Percentiles rank a stretch among this genome's conserved stretches.
Conservation (phyloP, 148 eudicot genomes). For the Persicaria tinctoria region DNA sequence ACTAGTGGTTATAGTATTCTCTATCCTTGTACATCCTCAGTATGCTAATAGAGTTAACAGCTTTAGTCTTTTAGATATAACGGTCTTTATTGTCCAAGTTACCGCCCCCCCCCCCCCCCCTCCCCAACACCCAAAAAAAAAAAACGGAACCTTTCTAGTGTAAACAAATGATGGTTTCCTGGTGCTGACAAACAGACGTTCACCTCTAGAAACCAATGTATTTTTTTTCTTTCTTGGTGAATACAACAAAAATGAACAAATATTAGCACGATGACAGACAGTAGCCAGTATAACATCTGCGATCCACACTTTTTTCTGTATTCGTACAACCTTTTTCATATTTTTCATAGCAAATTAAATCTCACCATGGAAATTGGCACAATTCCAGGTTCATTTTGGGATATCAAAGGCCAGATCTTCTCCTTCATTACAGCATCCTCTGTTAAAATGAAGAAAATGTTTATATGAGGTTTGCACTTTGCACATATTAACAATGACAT, state of each 20-base stretch:
- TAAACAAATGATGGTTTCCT: too few species aligned
- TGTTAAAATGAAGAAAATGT: slow-evolving; percentile 17
- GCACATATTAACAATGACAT: neutral
- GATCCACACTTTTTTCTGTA: neutral
- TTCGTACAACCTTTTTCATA: neutral
- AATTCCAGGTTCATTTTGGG: slow-evolving; percentile 78
- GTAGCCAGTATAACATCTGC: neutral
- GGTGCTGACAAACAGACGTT: too few species aligned
- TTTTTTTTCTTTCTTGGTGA: neutral
- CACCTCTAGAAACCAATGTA: neutral
- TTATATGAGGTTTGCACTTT: slow-evolving; percentile 6
- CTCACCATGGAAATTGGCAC: slow-evolving; percentile 75
- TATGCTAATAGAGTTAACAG: too few species aligned
- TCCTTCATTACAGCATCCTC: slow-evolving; percentile 79
- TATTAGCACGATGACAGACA: neutral
- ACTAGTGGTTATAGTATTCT: too few species aligned
- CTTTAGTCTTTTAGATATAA: too few species aligned
- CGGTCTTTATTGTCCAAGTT: too few species aligned
- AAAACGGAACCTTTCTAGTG: too few species aligned
- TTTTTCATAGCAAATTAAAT: neutral
- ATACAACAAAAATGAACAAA: neutral
- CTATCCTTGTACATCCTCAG: too few species aligned
- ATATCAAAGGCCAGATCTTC: slow-evolving; percentile 78
- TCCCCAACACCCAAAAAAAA: too few species aligned
- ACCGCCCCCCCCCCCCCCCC: too few species aligned